phyloP scores from a whole-genome alignment of 345 rosid species.

The Salix caprea region DNA sequence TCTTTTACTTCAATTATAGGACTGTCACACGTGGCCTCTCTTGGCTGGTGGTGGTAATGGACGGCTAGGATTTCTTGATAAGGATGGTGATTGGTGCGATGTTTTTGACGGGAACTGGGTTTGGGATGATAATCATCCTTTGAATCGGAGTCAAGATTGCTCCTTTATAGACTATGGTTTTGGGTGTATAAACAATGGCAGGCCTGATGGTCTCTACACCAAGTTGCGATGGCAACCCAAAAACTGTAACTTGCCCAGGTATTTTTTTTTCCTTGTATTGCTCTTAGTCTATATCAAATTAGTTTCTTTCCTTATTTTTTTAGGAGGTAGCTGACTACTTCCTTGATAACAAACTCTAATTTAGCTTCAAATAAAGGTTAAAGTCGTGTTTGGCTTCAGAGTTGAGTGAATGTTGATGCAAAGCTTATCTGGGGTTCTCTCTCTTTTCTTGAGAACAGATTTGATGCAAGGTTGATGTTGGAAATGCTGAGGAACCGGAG shows the following conservation, averaged over 20 bases:
- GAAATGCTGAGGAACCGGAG: slow-evolving; percentile 58
- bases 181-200: too few relatives aligned
- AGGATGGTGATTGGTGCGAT: slow-evolving; percentile 40
- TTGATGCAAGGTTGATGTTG: slow-evolving; percentile 63
- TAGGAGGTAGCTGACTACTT: not conserved
- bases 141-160: too few relatives aligned
- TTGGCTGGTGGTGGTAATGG: slow-evolving; percentile 14
- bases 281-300: not conserved
- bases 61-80: slow-evolving; percentile 49
- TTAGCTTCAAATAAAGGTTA: not conserved
- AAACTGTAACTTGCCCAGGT: slow-evolving; percentile 68
- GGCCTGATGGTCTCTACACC: slow-evolving; percentile 23
- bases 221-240: slow-evolving; percentile 84
- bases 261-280: not conserved
- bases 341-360: not conserved
- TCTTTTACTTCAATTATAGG: slow-evolving; percentile 43
- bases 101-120: too few relatives aligned
- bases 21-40: slow-evolving; percentile 25
- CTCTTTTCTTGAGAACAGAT: slow-evolving; percentile 42
- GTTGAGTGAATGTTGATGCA: not conserved
- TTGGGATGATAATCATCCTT: too few relatives aligned
- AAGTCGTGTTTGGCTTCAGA: not conserved
- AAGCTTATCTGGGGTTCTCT: not conserved
- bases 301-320: too few relatives aligned
- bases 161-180: too few relatives aligned